Conservation (phyloP, 2,329 filamentous ascomycete species). For the Aspergillus ibericus region DNA sequence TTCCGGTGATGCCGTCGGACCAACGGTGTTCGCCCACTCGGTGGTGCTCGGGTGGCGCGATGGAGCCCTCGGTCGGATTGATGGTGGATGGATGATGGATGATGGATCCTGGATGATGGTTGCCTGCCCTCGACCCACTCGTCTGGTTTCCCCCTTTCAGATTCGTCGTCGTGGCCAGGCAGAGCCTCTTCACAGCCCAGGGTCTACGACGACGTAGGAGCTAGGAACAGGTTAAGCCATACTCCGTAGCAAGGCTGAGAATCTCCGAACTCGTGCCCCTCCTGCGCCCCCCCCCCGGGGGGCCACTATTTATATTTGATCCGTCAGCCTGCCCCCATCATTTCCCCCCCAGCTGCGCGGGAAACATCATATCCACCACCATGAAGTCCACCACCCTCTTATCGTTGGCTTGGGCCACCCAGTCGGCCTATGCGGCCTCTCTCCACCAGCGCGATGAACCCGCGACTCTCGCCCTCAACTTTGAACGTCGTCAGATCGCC, state of each 20-base stretch:
- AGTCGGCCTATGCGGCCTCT: conserved; percentile 1
- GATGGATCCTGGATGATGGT: background rate
- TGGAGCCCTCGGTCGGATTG: background rate
- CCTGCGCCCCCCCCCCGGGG: too few species aligned
- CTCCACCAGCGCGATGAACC: conserved; percentile 15
- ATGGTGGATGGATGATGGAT: too few species aligned
- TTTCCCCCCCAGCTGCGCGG: background rate
- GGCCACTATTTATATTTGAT: too few species aligned
- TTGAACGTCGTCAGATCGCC: conserved; percentile 8
- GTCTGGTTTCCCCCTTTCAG: background rate
- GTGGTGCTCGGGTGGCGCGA: background rate
- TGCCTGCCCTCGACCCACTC: background rate
- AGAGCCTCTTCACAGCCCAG: background rate
- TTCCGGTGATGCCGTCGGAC: background rate
- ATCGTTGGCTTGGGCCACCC: conserved; percentile 3
- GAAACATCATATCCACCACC: background rate
- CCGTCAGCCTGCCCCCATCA: too few species aligned
- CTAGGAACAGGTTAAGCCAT: too few species aligned
- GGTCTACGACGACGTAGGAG: background rate
- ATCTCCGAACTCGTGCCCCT: too few species aligned
- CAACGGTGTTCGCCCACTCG: background rate
- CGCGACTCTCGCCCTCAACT: conserved; percentile 9
- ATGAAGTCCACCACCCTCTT: conserved; percentile 9
- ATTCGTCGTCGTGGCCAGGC: background rate
- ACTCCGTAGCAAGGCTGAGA: too few species aligned